These are phyloP conservation scores for Nemania bipapillata DNA, from an alignment of 2,329 filamentous ascomycete genomes.

Conservation along the genomic window DNA sequence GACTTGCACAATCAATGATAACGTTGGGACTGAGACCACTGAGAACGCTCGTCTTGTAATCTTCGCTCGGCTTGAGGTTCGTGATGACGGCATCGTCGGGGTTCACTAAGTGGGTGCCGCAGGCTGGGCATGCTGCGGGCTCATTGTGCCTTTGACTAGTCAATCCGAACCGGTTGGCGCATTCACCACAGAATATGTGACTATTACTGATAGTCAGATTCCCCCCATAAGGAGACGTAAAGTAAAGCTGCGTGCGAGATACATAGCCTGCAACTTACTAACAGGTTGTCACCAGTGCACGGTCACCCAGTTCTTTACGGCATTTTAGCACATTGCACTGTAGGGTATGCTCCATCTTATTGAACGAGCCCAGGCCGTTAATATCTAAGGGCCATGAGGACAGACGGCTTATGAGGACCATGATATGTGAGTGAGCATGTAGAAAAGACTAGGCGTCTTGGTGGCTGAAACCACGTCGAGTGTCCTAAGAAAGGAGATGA, in stretches of 20 bases:
- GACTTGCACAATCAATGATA: constrained; percentile 86
- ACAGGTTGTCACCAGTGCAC: constrained; percentile 88
- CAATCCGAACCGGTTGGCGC: constrained; percentile 74
- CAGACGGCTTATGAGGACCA: constrained; percentile 32
- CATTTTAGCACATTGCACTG: constrained; percentile 86
- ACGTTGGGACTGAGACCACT: constrained; percentile 82
- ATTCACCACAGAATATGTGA: constrained; percentile 85
- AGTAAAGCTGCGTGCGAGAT: not conserved
- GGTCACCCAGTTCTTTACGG: constrained; percentile 72
- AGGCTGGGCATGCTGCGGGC: constrained; percentile 76
- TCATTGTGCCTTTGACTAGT: constrained; percentile 63
- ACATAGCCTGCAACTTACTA: constrained; percentile 63
- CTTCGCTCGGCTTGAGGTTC: constrained; percentile 80
- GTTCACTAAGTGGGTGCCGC: constrained; percentile 72
- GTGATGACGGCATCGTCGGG: constrained; percentile 79
- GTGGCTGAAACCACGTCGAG: not conserved
- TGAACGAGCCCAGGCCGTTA: not conserved
- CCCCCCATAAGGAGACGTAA: not conserved
- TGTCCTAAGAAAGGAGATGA: not conserved
- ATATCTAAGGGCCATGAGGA: constrained; percentile 12
- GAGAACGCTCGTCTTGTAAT: constrained; percentile 88
- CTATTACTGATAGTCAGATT: constrained; percentile 56
- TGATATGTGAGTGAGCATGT: constrained; percentile 17
- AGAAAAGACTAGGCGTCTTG: not conserved
- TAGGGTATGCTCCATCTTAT: constrained; percentile 75